These are phyloP conservation scores for Ophiostoma piceae DNA, from an alignment of 2,329 filamentous ascomycete genomes.

Conservation along the genomic window DNA sequence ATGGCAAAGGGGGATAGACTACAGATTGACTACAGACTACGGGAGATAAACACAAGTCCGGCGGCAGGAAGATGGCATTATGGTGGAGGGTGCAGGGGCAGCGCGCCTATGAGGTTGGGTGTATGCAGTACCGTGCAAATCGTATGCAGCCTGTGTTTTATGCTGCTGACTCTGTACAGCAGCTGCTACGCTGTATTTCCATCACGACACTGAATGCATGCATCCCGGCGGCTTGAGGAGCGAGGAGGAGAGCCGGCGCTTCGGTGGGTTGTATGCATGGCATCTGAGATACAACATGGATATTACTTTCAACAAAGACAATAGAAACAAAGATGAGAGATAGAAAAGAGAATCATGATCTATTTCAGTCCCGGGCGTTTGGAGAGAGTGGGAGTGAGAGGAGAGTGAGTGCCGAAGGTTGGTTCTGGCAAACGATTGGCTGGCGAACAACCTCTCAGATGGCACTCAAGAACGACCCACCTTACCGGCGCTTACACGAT, in stretches of 20 bases:
- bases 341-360: background rate
- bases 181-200: background rate
- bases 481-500: background rate
- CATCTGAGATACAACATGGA: background rate
- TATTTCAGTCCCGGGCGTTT: conserved; percentile 1
- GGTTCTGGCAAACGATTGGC: background rate
- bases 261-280: background rate
- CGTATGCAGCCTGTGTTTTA: background rate
- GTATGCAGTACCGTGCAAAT: background rate
- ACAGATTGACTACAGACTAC: background rate
- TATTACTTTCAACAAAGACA: background rate
- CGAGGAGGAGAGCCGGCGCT: background rate
- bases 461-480: background rate
- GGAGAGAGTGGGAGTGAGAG: background rate
- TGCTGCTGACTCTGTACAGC: background rate
- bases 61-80: background rate
- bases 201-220: background rate
- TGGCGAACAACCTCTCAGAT: background rate
- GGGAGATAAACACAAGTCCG: background rate
- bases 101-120: background rate
- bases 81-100: background rate
- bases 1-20: background rate
- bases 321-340: background rate
- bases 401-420: background rate
- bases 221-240: background rate